A percentile compares a stretch with the other conserved stretches of the same genome.
These are phyloP conservation scores for Lipomyces lipofer DNA, from an alignment of 805 yeast genomes.

Conservation along the genomic window DNA sequence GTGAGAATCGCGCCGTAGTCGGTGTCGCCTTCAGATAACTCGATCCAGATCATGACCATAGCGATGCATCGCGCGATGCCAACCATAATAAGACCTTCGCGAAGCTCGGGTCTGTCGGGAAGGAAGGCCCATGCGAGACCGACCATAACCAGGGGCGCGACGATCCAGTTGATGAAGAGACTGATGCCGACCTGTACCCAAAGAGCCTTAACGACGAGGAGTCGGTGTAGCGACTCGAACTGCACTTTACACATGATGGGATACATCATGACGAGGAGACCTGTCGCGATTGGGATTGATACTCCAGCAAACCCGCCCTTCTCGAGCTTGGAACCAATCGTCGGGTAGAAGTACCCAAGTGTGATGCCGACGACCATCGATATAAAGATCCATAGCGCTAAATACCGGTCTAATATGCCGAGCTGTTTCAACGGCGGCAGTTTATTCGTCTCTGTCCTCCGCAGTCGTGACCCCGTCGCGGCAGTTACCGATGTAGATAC, in stretches of 20 bases:
- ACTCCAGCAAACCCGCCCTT: constrained; percentile 34
- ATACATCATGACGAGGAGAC: constrained; percentile 56
- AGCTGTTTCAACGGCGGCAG: constrained; percentile 24
- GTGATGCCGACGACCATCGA: constrained; percentile 36
- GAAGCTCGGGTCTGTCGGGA: constrained; percentile 50
- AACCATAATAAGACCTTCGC: constrained; percentile 59
- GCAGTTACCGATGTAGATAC: constrained; percentile 14
- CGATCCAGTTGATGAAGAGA: constrained; percentile 53
- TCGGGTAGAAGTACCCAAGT: constrained; percentile 34
- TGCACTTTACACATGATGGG: constrained; percentile 58
- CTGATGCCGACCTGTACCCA: constrained; percentile 44
- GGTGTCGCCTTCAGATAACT: constrained; percentile 54
- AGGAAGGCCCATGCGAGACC: constrained; percentile 56
- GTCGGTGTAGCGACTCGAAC: constrained; percentile 48
- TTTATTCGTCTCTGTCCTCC: constrained; percentile 19
- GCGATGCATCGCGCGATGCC: constrained; percentile 64
- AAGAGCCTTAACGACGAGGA: constrained; percentile 34
- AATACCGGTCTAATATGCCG: constrained; percentile 31
- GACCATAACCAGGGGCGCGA: constrained; percentile 58
- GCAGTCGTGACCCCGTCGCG: constrained; percentile 7
- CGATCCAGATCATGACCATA: constrained; percentile 60
- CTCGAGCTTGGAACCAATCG: constrained; percentile 27
- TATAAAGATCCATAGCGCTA: constrained; percentile 36
- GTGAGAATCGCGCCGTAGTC: constrained; percentile 56
- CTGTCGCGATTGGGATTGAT: constrained; percentile 43